Evolutionary conservation across 305 asterid genomes (phyloP), one percentile per base, ranked within the genome.

Genomic region (Lippia alba): DNA sequence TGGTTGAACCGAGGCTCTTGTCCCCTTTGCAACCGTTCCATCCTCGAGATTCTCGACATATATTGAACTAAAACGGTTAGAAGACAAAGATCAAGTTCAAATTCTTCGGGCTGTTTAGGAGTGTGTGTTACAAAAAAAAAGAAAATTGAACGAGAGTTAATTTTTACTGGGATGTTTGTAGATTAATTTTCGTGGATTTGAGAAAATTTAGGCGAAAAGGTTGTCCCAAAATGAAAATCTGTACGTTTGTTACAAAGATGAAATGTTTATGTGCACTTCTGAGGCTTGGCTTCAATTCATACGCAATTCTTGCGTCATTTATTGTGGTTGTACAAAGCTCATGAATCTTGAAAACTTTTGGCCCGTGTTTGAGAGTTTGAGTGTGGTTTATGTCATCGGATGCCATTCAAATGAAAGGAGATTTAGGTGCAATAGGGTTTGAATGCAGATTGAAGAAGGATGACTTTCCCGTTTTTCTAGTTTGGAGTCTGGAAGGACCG

Each of bases 1-100:
- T 87, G 98, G 96, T 30, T 85, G 72, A 92, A 82, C 66, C 97
- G 98, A 87, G 97, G 96, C 0, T 64, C 73, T 17, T 92, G 98
- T 84, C 98, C 98, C 80, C 95, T 92, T 45, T 92, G 98, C 84
- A 92, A 88, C 76, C 87, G 94, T 54, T 56, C 77, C 45, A 90
- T 92, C 64, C 72, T 83, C 11, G 93, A 90, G 71, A 80, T 92
- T 56, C 98, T 92, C 78, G 87, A 92, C 50, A 87, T 92, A 51
- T 92, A 86, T 76, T 92, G 76, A n/a, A n/a, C n/a, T n/a, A n/a
- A n/a, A n/a, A n/a, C n/a, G n/a, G n/a, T n/a, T n/a, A n/a, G n/a
- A n/a, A n/a, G n/a, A n/a, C n/a, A n/a, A n/a, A n/a, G n/a, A n/a
- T n/a, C n/a, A n/a, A n/a, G n/a, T n/a, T n/a, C n/a, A n/a, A n/a